Evolutionary conservation across 2,329 filamentous ascomycete genomes (phyloP).

Genomic region (Aspergillus bombycis): DNA sequence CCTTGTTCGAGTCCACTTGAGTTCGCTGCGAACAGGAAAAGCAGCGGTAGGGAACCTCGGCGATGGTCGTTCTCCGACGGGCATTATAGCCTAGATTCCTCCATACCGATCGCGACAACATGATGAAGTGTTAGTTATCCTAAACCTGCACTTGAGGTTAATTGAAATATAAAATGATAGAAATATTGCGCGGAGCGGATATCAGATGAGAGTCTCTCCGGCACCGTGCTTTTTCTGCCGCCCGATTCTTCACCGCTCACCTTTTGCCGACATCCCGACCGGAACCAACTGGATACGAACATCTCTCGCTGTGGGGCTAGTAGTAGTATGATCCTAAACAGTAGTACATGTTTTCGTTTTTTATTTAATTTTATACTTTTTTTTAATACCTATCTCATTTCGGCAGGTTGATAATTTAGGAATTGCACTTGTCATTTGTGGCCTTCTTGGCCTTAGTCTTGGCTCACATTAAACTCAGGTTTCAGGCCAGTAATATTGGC

Average conservation of each 20-base stretch:
- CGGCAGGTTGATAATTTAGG: neutral
- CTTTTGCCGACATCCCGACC: too few species aligned
- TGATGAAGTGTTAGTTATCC: conserved; percentile 19
- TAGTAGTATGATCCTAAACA: neutral
- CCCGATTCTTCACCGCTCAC: neutral
- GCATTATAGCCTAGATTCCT: conserved; percentile 39
- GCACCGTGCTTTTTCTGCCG: neutral
- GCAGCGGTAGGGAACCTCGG: conserved; percentile 47
- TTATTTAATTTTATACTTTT: too few species aligned
- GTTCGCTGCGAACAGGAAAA: conserved; percentile 53
- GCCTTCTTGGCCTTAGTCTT: neutral
- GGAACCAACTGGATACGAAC: neutral
- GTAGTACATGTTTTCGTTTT: too few species aligned
- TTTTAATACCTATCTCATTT: neutral
- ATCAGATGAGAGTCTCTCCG: neutral
- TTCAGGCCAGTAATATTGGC: neutral
- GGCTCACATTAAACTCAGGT: neutral
- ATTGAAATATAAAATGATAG: neutral
- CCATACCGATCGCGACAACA: conserved; percentile 42
- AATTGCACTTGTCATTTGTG: neutral
- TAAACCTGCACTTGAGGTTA: neutral
- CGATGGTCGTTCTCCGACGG: conserved; percentile 30
- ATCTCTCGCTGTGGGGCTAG: too few species aligned
- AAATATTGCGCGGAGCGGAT: conserved; percentile 1
- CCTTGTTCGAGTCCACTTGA: conserved; percentile 43